Evolutionary conservation across 2,329 filamentous ascomycete species (phyloP), one percentile per base, ranked within the genome.

Genomic region (Rhinocladiella similis): DNA sequence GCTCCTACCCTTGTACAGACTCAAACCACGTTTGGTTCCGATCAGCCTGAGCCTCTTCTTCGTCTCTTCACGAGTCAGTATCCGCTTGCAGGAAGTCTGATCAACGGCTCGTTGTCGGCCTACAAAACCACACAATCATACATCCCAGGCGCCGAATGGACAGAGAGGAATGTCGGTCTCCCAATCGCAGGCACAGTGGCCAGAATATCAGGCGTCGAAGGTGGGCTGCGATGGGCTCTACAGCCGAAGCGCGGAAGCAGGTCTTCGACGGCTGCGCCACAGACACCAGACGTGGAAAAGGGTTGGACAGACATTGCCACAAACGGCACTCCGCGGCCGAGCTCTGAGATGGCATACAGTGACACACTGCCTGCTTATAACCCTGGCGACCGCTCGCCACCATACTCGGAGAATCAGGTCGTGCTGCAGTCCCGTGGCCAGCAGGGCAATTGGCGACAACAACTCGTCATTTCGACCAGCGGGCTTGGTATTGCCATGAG

Each of bases 401-500:
- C 55, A 43, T 69, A 65, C 45, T 53, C 53, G 9, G 60, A 64
- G 55, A 53, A 59, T 20, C 47, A 63, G 47, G 52, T 62, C 46
- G 42, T 58, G 22, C 36, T 61, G 9, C 47, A 60, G 57, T 49
- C 68, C 43, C 67, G 65, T 20, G 61, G 67, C 3, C 64, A 66
- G 25, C 66, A 69, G 52, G 60, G 69, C 10, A 80, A 78, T 39
- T 95, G 91, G 91, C 90, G 89, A 59, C 90, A 89, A 10, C 86
- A 91, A 13, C 78, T 97, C 16, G 89, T 96, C 63, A 89, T 96
- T 70, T 92, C 90, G 4, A 97, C 93, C 0, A 96, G 91, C 0
- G 93, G 91, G 0, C 81, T 97, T 1, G 91, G 91, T 61, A 87
- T 96, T 14, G 91, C 94, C 1, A 91, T 99, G 82, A 95, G 89